These are phyloP conservation scores for Botrytis byssoidea DNA, from an alignment of 2,329 filamentous ascomycete species.

Conservation along the genomic window DNA sequence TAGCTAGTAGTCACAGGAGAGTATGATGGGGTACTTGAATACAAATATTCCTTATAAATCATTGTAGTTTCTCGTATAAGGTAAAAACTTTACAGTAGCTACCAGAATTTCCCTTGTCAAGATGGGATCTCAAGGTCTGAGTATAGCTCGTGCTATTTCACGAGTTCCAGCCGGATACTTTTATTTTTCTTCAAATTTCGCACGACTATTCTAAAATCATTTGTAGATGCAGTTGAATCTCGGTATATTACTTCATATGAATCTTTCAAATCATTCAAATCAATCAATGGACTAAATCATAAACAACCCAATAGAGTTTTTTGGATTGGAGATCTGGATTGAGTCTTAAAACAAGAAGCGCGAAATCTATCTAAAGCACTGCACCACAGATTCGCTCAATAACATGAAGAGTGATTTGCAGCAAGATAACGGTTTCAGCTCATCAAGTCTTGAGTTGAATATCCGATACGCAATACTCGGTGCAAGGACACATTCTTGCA, in stretches of 20 bases:
- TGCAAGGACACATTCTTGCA: not conserved
- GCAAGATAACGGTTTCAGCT: not conserved
- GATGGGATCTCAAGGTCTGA: not conserved
- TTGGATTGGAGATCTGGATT: no score
- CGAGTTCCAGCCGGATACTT: not conserved
- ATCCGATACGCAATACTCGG: rapidly evolving
- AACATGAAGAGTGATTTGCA: not conserved
- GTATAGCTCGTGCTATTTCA: not conserved
- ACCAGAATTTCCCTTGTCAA: not conserved
- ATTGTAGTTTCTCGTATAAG: not conserved
- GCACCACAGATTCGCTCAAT: no score
- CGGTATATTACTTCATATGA: no score
- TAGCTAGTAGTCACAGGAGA: not conserved
- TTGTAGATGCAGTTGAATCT: not conserved
- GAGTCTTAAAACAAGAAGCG: no score
- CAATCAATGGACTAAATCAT: no score
- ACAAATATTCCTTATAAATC: rapidly evolving
- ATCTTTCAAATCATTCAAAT: no score
- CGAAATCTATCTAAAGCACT: no score
- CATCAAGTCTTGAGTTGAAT: not conserved
- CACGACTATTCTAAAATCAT: not conserved
- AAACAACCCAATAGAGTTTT: no score
- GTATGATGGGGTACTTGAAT: not conserved
- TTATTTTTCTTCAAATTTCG: not conserved
- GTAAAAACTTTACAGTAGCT: not conserved